These are phyloP conservation scores for Suillus subalutaceus DNA, from an alignment of 768 basidiomycete species.

Conservation along the genomic window DNA sequence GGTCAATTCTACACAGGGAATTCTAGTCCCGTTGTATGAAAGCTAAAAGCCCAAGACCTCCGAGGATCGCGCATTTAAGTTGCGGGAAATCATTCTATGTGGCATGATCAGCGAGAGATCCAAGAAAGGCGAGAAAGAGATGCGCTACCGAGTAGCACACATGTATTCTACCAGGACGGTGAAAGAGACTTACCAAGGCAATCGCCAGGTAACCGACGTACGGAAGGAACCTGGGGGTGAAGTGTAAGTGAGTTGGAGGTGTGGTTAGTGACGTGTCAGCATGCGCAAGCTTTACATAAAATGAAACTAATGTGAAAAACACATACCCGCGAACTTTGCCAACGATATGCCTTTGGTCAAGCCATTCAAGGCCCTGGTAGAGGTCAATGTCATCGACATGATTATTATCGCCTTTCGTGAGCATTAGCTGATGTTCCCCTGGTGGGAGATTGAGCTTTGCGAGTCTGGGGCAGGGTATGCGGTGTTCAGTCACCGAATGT, in stretches of 20 bases:
- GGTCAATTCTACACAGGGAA: neutral
- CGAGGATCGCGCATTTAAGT: conserved; percentile 84
- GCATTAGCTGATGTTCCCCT: conserved; percentile 61
- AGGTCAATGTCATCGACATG: conserved; percentile 82
- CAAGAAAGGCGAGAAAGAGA: neutral
- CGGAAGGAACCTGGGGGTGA: conserved; percentile 73
- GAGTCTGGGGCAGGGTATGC: neutral
- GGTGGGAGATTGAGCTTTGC: conserved; percentile 25
- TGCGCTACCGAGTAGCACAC: neutral
- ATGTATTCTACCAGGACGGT: neutral
- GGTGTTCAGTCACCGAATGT: neutral
- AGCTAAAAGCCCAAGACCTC: conserved; percentile 78
- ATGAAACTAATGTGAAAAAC: neutral
- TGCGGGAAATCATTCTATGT: conserved; percentile 93
- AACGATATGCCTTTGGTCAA: conserved; percentile 78
- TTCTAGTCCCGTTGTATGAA: conserved; percentile 81
- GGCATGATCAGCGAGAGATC: conserved; percentile 11
- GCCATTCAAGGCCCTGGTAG: conserved; percentile 74
- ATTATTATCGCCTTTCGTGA: conserved; percentile 99
- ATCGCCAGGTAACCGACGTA: conserved; percentile 97
- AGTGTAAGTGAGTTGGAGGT: neutral
- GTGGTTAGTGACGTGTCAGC: neutral
- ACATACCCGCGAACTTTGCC: conserved; percentile 94
- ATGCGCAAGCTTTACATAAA: neutral
- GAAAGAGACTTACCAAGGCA: conserved; percentile 67